Evolutionary conservation across 2,329 filamentous ascomycete species (phyloP).

Genomic region (Salinomyces thailandicus): DNA sequence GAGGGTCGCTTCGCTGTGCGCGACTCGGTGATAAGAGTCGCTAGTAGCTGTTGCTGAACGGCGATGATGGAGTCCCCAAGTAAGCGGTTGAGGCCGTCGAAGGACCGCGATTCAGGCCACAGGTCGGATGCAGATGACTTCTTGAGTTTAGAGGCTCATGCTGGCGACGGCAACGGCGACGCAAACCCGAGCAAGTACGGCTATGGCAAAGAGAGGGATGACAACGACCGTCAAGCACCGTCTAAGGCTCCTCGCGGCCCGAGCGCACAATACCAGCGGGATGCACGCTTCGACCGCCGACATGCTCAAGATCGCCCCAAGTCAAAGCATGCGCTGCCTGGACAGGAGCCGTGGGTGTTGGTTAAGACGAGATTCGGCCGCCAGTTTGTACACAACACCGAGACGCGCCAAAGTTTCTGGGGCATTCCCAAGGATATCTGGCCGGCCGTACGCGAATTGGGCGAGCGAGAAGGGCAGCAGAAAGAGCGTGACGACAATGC

Average conservation of each 20-base stretch:
- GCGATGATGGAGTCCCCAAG: slow-evolving; percentile 15
- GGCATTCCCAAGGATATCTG: slow-evolving; percentile 82
- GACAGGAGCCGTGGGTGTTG: slow-evolving; percentile 75
- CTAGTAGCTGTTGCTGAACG: too few relatives aligned
- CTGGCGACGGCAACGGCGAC: slow-evolving; percentile 6
- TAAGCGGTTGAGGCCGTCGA: slow-evolving; percentile 17
- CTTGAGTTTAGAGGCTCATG: slow-evolving; percentile 18
- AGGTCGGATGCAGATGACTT: slow-evolving; percentile 16
- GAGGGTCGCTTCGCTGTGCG: too few relatives aligned
- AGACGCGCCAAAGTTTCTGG: slow-evolving; percentile 87
- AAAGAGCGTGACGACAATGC: slow-evolving; percentile 36
- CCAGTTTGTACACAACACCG: slow-evolving; percentile 80
- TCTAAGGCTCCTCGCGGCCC: slow-evolving; percentile 7
- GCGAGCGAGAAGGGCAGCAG: slow-evolving; percentile 59
- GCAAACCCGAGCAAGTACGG: too few relatives aligned
- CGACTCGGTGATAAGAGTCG: too few relatives aligned
- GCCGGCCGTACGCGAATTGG: slow-evolving; percentile 60
- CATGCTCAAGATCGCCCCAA: slow-evolving; percentile 62
- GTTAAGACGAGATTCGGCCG: slow-evolving; percentile 87
- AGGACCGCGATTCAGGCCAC: slow-evolving; percentile 3
- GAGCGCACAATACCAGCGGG: slow-evolving; percentile 7
- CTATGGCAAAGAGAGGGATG: slow-evolving; percentile 3
- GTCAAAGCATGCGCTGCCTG: slow-evolving; percentile 67
- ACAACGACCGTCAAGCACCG: slow-evolving; percentile 6
- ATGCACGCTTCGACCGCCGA: slow-evolving; percentile 14